Evolutionary conservation across 2,329 filamentous ascomycete genomes (phyloP).

Genomic region (Neocatenulostroma microsporum): DNA sequence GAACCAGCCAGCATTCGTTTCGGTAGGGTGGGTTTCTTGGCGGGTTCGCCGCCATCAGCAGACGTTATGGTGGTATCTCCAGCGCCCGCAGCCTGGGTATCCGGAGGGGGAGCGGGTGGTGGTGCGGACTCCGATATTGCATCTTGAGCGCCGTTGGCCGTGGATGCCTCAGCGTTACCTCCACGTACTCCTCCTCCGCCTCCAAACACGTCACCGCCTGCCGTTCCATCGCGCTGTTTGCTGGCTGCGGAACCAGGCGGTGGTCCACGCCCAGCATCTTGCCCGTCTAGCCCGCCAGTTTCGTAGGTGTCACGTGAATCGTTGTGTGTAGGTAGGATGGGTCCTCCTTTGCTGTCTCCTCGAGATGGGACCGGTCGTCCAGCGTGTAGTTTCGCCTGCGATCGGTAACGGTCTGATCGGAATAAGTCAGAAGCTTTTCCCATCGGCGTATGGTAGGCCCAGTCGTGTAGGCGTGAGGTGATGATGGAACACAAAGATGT

Average conservation of each 20-base stretch:
- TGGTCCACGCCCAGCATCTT: constrained; percentile 19
- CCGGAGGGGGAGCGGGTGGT: constrained; percentile 32
- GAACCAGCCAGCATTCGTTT: constrained; percentile 45
- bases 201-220: constrained; percentile 15
- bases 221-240: constrained; percentile 8
- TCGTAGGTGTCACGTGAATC: constrained; percentile 16
- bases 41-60: constrained; percentile 17
- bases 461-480: too few species aligned
- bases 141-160: constrained; percentile 16
- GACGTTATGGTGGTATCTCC: constrained; percentile 46
- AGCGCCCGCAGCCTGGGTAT: constrained; percentile 44
- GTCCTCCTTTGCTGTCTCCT: constrained; percentile 22
- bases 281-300: constrained; percentile 28
- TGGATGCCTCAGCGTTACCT: constrained; percentile 21
- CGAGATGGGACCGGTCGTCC: constrained; percentile 18
- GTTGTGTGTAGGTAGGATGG: constrained; percentile 25
- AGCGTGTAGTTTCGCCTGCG: constrained; percentile 39
- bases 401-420: constrained; percentile 45
- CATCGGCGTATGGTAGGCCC: constrained; percentile 39
- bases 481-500: too few species aligned
- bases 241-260: constrained; percentile 19
- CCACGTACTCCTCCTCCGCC: constrained; percentile 26
- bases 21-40: constrained; percentile 38
- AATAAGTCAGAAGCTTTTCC: constrained; percentile 48
- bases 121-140: constrained; percentile 16